Evolutionary conservation across 208 protist genomes (phyloP).

Genomic region (Leptomonas seymouri): DNA sequence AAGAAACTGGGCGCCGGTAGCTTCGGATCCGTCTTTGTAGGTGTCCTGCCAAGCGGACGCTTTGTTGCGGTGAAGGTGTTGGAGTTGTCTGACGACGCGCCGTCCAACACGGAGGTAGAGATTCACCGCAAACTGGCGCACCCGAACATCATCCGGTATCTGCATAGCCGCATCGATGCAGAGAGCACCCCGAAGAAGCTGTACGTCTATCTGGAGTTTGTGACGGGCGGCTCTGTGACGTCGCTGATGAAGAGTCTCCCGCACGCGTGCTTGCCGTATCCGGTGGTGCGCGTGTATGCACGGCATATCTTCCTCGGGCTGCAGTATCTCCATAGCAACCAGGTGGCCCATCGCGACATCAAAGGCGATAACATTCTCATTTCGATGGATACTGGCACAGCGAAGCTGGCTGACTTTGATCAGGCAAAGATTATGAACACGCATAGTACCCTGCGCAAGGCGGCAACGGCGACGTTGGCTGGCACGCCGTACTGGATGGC

Average conservation of each 20-base stretch:
- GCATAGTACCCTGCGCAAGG: conserved; percentile 79
- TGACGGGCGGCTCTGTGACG: conserved; percentile 90
- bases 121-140: conserved; percentile 91
- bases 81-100: conserved; percentile 82
- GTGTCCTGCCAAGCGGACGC: conserved; percentile 82
- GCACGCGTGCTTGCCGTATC: conserved; percentile 69
- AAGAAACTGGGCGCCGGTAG: conserved; percentile 91
- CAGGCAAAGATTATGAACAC: conserved; percentile 95
- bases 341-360: conserved; percentile 91
- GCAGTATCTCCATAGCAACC: conserved; percentile 86
- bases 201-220: conserved; percentile 93
- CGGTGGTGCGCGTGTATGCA: conserved; percentile 82
- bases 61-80: conserved; percentile 92
- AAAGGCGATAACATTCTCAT: conserved; percentile 94
- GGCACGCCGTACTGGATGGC: conserved; percentile 94
- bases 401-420: conserved; percentile 98
- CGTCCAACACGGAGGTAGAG: conserved; percentile 88
- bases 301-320: conserved; percentile 90
- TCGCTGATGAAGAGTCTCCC: conserved; percentile 90
- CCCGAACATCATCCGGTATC: conserved; percentile 92
- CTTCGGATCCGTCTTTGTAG: conserved; percentile 90
- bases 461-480: conserved; percentile 85
- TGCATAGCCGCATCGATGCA: conserved; percentile 82
- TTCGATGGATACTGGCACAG: conserved; percentile 92
- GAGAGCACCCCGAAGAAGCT: conserved; percentile 84